Base-by-base conservation (phyloP, 306 rosid genomes). In the Quercus engelmannii region DNA sequence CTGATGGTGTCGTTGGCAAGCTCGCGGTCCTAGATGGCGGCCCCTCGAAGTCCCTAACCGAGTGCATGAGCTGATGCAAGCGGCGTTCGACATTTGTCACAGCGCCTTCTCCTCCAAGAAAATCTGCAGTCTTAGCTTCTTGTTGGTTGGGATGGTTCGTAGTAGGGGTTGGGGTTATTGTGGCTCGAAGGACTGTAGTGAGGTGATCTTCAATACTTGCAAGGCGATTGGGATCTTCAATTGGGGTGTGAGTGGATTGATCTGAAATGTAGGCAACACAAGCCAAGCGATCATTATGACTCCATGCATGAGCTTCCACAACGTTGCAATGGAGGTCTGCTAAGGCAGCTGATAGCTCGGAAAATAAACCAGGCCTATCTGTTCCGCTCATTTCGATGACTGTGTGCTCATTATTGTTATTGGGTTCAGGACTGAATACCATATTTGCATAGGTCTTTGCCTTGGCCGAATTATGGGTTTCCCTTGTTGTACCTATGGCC, bases 221-320 rank as follows among this genome's bases (percentile, higher is more conserved):
- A 0, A 92, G 76, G 69, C 93, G 90, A 19, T 9, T 3, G 5
- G 92, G 91, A 23, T 90, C 93, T 4, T 83, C 78, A 18, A 90
- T 90, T 2, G 92, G 84, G 1, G 84, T 31, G 58, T 79, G 81
- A 0, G 94, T 79, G 61, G 92, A 92, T 70, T 89, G 86, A 10
- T 92, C 97, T 0, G 90, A 87, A 55, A 92, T 87, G 54, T 90
- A 85, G 11, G 88, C 93, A 1, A 92, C 85, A 55, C 93, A 90
- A 3, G 97, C 93, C 5, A 88, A 73, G 6, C 92, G 68, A 5
- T 85, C 88, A 11, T 92, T 92, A 75, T 92, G 97, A 52, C 88
- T 92, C 97, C 97, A 92, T 4, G 89, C 85, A 58, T 92, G 94
- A 21, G 87, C 97, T 63, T 92, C 88, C 1, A 87, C 89, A 1